Base-by-base conservation (phyloP, 768 basidiomycete species). In the Mycena vitilis region DNA sequence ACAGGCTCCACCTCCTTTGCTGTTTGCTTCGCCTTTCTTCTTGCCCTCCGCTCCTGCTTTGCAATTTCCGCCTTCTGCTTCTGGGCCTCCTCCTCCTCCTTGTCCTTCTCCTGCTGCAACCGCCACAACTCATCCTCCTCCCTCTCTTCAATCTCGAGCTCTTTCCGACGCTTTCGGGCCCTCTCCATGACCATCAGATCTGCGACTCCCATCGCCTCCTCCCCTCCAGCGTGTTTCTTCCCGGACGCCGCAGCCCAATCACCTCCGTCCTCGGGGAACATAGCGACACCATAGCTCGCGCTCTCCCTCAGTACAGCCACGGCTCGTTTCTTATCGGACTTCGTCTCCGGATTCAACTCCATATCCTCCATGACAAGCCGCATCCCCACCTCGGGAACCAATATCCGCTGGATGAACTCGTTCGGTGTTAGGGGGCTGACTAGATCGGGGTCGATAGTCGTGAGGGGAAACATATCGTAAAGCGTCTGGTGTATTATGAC, bases 371-470 rank as follows among this genome's bases (percentile, higher is more conserved):
- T 89, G 68, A 98, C 94, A n/a, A 99, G 87, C 25, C 86, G 83
- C 47, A 91, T 82, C 0, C 91, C 94, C 0, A 91, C 88, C 79
- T 98, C 96, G 2, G 97, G 97, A 3, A 98, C 89, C n/a, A 99
- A 86, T 37, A 98, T 85, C 18, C 90, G 89, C 45, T 92, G 89
- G 44, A 95, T 84, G 75, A 96, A 97, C 65, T 95, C 91, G 40
- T 88, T 86, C 0, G 89, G 83, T 1, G 89, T 87, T 25, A 98
- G 85, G 0, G 96, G 92, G 0, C 83, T 77, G 30, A 89, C 85
- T 13, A 83, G 77, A n/a, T 79, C 75, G 0, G 87, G 81, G 63
- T 88, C 81, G 53, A 93, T 85, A 0, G 84, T 78, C 5, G 83
- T 76, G 0, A 87, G 88, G 1, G 95, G 92, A 73, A 95, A 95